A percentile compares a stretch with the other conserved stretches of the same genome.
These are phyloP conservation scores for Ustilago shanxiensis DNA, from an alignment of 1,284 basidiomycete genomes.

Conservation along the genomic window DNA sequence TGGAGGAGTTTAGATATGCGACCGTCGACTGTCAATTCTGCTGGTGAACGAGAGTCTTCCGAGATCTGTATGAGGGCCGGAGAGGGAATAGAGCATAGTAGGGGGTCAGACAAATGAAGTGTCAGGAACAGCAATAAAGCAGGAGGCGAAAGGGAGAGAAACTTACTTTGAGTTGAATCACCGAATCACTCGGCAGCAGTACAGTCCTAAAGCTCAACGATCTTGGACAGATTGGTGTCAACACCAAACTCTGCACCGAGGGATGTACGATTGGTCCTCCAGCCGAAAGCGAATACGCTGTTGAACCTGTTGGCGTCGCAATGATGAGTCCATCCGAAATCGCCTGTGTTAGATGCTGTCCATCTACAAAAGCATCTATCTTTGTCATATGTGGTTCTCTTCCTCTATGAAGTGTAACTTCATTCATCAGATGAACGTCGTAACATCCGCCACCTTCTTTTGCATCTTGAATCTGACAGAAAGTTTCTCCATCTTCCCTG, in stretches of 20 bases:
- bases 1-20: constrained; percentile 82
- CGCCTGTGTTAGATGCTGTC: constrained; percentile 92
- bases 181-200: constrained; percentile 85
- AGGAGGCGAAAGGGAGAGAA: background rate
- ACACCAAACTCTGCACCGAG: constrained; percentile 85
- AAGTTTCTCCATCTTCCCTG: constrained; percentile 38
- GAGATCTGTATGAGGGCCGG: constrained; percentile 74
- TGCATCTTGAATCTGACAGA: constrained; percentile 39
- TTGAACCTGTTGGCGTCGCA: constrained; percentile 95
- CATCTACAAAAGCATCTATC: constrained; percentile 95
- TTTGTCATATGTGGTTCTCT: constrained; percentile 91
- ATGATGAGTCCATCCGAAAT: constrained; percentile 95
- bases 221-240: constrained; percentile 94
- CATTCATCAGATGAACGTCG: constrained; percentile 98
- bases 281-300: constrained; percentile 94
- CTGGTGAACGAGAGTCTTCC: constrained; percentile 83
- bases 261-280: constrained; percentile 97
- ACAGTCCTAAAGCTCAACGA: constrained; percentile 92
- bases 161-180: constrained; percentile 83
- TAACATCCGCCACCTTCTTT: constrained; percentile 40
- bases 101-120: too few relatives aligned
- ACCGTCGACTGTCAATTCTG: constrained; percentile 93
- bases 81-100: too few relatives aligned
- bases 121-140: constrained; percentile 72
- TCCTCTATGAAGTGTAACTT: constrained; percentile 91